Base-by-base conservation (phyloP, 345 rosid genomes). In the Abelmoschus esculentus region DNA sequence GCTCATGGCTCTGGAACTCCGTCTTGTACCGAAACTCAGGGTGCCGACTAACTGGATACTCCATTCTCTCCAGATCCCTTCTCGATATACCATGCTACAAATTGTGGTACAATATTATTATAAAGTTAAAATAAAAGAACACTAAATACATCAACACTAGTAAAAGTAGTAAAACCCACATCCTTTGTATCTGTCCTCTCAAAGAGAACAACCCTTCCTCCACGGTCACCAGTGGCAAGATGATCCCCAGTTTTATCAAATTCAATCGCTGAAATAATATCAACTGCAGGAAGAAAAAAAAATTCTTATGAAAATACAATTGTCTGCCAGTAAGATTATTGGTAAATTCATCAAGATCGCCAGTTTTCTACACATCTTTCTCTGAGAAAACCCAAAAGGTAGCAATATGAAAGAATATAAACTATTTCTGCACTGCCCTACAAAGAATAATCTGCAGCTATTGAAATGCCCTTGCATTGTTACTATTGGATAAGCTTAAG, bases 1-100 rank as follows among this genome's bases (percentile, higher is more conserved):
- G 93, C 75, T 90, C 98, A 73, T 93, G 98, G 80, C 98, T 93
- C 75, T 93, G 98, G 81, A 89, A 93, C 68, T 93, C 98, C 40
- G 97, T 89, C 80, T 89, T 90, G 69, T 90, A 93, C 47, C 93
- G 85, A 72, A 90, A 93, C 81, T 93, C 98, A 0, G 93, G 98
- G 61, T 90, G 92, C 71, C 83, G 59, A 44, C 65, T 75, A n/a
- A 77, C 49, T 49, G 87, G 72, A 81, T 82, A 80, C 69, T 90
- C 89, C 68, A 77, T 79, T 74, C 79, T 86, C 80, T 90, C 98
- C 57, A 87, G 78, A 78, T 87, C 90, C 72, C 83, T 87, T 68
- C 89, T 84, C 2, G 68, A 67, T 76, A 88, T 87, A 74, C 79
- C 90, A 71, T 78, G 79, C 98, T 90, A 78, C 71, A 83, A 26